Evolutionary conservation across 2,329 filamentous ascomycete species (phyloP).

Genomic region (Colletotrichum aenigma): DNA sequence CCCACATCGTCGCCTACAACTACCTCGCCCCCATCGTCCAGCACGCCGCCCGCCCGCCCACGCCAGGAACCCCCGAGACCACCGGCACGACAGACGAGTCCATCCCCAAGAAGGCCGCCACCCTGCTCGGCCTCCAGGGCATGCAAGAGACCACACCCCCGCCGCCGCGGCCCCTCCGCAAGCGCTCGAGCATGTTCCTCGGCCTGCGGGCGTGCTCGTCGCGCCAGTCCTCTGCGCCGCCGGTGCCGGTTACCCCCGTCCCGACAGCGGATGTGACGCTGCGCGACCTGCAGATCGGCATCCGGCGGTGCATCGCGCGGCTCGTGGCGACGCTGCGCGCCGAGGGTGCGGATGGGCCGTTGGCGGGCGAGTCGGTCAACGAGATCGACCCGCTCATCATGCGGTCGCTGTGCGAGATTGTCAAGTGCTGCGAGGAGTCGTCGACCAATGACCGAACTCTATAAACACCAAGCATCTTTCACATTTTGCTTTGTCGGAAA

Average conservation of each 20-base stretch:
- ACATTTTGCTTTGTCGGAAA: neutral
- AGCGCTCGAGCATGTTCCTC: slow-evolving; percentile 13
- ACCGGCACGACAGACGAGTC: slow-evolving; percentile 24
- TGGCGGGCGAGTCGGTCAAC: slow-evolving; percentile 23
- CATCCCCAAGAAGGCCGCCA: slow-evolving; percentile 58
- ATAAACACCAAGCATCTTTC: neutral
- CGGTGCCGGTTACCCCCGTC: neutral
- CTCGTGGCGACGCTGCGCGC: slow-evolving; percentile 51
- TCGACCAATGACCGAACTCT: neutral
- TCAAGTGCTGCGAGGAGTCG: slow-evolving; percentile 29
- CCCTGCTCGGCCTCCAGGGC: slow-evolving; percentile 50
- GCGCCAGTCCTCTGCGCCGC: slow-evolving; percentile 5
- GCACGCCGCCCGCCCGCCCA: neutral
- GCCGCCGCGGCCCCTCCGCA: slow-evolving; percentile 25
- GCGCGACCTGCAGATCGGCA: slow-evolving; percentile 51
- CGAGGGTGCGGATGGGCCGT: neutral
- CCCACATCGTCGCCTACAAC: slow-evolving; percentile 63
- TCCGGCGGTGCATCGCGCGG: slow-evolving; percentile 54
- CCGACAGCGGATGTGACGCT: slow-evolving; percentile 35
- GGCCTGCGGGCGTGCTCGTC: neutral
- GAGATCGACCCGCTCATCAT: slow-evolving; percentile 42
- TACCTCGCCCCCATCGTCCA: slow-evolving; percentile 47
- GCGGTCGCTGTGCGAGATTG: slow-evolving; percentile 47
- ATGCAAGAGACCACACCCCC: slow-evolving; percentile 17
- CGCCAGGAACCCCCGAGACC: slow-evolving; percentile 5